phyloP scores from a whole-genome alignment of 805 yeast species.

The Metschnikowia arizonensis region DNA sequence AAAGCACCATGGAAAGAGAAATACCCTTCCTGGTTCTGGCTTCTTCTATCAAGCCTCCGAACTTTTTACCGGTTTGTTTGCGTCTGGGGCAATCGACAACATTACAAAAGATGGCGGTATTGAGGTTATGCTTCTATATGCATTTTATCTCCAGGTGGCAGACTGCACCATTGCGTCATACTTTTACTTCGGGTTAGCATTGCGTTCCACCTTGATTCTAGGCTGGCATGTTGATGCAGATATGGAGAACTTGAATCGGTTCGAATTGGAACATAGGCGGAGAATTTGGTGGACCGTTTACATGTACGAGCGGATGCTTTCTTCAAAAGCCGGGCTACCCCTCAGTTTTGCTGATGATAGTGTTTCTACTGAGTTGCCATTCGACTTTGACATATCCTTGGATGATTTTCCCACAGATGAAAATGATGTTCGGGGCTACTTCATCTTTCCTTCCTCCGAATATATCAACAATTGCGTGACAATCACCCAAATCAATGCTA shows the following conservation, averaged over 20 bases:
- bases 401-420: constrained; percentile 34
- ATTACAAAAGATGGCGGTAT: constrained; percentile 76
- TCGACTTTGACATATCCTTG: constrained; percentile 59
- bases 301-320: constrained; percentile 64
- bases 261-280: constrained; percentile 51
- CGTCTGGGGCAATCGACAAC: constrained; percentile 76
- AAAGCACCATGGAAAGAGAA: constrained; percentile 18
- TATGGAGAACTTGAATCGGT: constrained; percentile 50
- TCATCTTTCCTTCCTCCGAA: constrained; percentile 75
- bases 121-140: constrained; percentile 69
- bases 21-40: constrained; percentile 71
- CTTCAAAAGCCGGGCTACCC: constrained; percentile 80
- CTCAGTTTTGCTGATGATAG: constrained; percentile 76
- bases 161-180: constrained; percentile 81
- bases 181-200: constrained; percentile 73
- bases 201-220: constrained; percentile 64
- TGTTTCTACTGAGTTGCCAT: constrained; percentile 72
- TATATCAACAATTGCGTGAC: constrained; percentile 72
- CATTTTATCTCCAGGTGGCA: constrained; percentile 77
- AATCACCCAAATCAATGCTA: constrained; percentile 74
- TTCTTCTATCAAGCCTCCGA: constrained; percentile 79
- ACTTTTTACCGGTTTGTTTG: constrained; percentile 68
- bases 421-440: constrained; percentile 57
- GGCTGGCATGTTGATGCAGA: constrained; percentile 86
- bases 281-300: constrained; percentile 49